Evolutionary conservation across 163 green algal species (phyloP), one percentile per base, ranked within the genome.

Genomic region (Coccomyxa subellipsoidea): DNA sequence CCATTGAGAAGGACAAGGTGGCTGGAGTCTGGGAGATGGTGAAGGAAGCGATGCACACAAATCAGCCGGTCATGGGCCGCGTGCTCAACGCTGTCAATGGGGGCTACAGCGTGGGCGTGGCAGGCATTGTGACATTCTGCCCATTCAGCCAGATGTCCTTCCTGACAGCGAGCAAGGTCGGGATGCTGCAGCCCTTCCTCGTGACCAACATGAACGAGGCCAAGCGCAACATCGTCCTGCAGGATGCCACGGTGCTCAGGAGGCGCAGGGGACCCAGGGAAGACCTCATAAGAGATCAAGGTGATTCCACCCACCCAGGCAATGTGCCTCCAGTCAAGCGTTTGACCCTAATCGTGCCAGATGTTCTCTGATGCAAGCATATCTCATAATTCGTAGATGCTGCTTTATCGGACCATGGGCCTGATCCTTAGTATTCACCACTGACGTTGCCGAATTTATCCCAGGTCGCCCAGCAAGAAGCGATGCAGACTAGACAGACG

Each of bases 61-160:
- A 77, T n/a, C 81, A 38, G 69, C 77, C 38, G 12, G 81, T 90
- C 35, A 75, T 79, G 59, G 87, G 87, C 5, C 79, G 87, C 38
- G 77, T 89, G 29, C 79, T 90, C n/a, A 88, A 90, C 39, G 21
- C 76, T 10, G 80, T 87, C 12, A 87, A 87, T 34, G 71, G 39
- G 12, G 87, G 87, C 31, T 88, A 85, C 77, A 70, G 70, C 21
- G 79, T 90, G 18, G 87, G 87, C 18, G 75, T 90, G 34, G 84
- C 38, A 23, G 87, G 87, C n/a, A 66, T 88, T 1, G 84, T 89
- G 5, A 73, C 59, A 25, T 89, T 89, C 76, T 80, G 81, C 53
- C 87, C 87, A 36, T 79, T 85, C 38, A 72, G 31, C 27, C 75
- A 40, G 32, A 75, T 76, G n/a, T 37, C 38, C 4, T 18, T 76